These are phyloP conservation scores for Westerdykella aurantiaca DNA, from an alignment of 2,329 filamentous ascomycete species.

Conservation along the genomic window DNA sequence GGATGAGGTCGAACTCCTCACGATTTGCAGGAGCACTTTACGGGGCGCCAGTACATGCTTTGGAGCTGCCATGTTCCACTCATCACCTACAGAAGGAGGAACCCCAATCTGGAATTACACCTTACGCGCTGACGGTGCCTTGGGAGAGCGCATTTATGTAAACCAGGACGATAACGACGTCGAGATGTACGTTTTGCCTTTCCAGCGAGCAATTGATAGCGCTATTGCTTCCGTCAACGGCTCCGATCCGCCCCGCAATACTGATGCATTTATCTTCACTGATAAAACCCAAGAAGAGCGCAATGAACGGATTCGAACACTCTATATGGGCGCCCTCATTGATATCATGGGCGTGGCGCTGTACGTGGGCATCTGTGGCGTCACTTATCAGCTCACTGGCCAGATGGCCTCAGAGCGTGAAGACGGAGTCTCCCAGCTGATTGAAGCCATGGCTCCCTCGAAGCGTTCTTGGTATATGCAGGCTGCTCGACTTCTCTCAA, in stretches of 20 bases:
- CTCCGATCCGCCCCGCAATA: slow-evolving; percentile 32
- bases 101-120: slow-evolving; percentile 79
- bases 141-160: slow-evolving; percentile 61
- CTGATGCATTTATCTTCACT: slow-evolving; percentile 71
- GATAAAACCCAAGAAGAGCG: slow-evolving; percentile 63
- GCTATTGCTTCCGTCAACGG: slow-evolving; percentile 59
- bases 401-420: slow-evolving; percentile 82
- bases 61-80: slow-evolving; percentile 67
- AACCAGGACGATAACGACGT: slow-evolving; percentile 63
- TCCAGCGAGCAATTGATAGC: slow-evolving; percentile 72
- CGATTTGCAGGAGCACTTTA: slow-evolving; percentile 53
- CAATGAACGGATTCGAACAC: slow-evolving; percentile 56
- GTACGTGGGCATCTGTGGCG: slow-evolving; percentile 70
- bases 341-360: slow-evolving; percentile 73
- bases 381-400: slow-evolving; percentile 82
- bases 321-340: slow-evolving; percentile 69
- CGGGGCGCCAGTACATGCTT: slow-evolving; percentile 65
- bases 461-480: slow-evolving; percentile 69
- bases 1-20: slow-evolving; percentile 53
- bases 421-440: slow-evolving; percentile 76
- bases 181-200: slow-evolving; percentile 70
- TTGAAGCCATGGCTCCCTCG: slow-evolving; percentile 88
- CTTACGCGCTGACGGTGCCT: slow-evolving; percentile 65
- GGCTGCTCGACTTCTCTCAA: slow-evolving; percentile 68
- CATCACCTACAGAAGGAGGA: slow-evolving; percentile 65